phyloP scores from a whole-genome alignment of 164 flowering plant species.

The Brasenia schreberi region DNA sequence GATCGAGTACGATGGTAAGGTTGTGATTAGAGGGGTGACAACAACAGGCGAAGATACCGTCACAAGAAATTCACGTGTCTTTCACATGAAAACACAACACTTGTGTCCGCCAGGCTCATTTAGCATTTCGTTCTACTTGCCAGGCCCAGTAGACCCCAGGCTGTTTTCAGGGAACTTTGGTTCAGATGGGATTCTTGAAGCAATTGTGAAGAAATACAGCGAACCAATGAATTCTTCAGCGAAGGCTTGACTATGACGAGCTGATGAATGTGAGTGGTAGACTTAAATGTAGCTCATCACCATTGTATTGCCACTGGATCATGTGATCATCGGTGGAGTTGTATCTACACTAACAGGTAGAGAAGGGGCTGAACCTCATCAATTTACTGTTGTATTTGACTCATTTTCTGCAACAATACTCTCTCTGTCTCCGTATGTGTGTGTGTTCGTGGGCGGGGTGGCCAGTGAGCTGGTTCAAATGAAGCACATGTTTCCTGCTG shows the following conservation, averaged over 20 bases:
- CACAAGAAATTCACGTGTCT: slow-evolving; percentile 14
- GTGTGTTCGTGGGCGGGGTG: background rate
- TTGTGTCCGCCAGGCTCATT: slow-evolving; percentile 53
- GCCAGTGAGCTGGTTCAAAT: too few species aligned
- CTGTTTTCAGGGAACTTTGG: slow-evolving; percentile 27
- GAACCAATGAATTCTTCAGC: slow-evolving; percentile 3
- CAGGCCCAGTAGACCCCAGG: slow-evolving; percentile 64
- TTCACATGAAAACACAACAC: slow-evolving; percentile 30
- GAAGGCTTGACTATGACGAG: background rate
- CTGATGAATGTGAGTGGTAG: background rate
- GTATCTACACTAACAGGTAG: background rate
- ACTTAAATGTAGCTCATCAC: background rate
- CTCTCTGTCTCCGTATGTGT: background rate
- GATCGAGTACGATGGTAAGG: slow-evolving; percentile 40
- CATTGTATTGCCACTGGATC: background rate
- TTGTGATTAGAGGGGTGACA: slow-evolving; percentile 30
- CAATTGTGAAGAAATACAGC: slow-evolving; percentile 23
- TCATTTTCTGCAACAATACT: background rate
- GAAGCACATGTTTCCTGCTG: too few species aligned
- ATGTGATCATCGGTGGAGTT: background rate
- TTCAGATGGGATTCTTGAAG: slow-evolving; percentile 57
- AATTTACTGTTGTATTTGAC: background rate
- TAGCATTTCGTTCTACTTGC: slow-evolving; percentile 31
- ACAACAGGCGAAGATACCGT: slow-evolving; percentile 23
- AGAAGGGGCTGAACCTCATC: background rate